phyloP scores from a whole-genome alignment of 495 filamentous ascomycete species.

The Penicillium subrubescens region DNA sequence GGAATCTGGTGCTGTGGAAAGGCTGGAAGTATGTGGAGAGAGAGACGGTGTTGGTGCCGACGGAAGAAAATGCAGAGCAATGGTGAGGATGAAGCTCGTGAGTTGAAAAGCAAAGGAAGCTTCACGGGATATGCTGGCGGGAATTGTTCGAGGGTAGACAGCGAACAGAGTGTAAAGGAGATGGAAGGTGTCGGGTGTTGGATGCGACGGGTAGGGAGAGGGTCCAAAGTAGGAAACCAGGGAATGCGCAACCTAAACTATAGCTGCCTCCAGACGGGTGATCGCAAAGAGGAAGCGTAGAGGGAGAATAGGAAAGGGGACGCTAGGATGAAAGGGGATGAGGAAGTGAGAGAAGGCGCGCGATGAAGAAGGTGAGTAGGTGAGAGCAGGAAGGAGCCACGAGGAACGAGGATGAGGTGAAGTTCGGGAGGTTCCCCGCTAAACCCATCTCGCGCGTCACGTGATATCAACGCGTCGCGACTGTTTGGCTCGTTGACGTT shows the following conservation, averaged over 20 bases:
- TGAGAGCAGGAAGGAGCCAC: conserved; percentile 21
- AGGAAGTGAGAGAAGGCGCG: conserved; percentile 8
- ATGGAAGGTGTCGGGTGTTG: conserved; percentile 17
- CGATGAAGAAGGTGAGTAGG: conserved; percentile 18
- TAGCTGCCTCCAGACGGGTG: conserved; percentile 3
- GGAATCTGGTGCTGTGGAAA: conserved; percentile 48
- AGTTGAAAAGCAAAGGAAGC: conserved; percentile 18
- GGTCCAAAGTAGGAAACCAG: conserved; percentile 25
- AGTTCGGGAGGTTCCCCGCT: conserved; percentile 21
- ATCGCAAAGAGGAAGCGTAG: background rate
- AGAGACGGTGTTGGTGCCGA: conserved; percentile 37
- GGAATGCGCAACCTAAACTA: conserved; percentile 13
- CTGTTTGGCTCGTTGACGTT: conserved; percentile 8
- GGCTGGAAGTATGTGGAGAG: conserved; percentile 41
- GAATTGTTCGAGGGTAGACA: conserved; percentile 16
- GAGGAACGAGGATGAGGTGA: conserved; percentile 31
- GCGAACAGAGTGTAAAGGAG: conserved; percentile 18
- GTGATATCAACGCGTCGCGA: conserved; percentile 16
- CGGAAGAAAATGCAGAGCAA: conserved; percentile 34
- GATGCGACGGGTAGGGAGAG: conserved; percentile 29
- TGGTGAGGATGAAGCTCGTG: conserved; percentile 19
- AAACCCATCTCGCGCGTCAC: conserved; percentile 13
- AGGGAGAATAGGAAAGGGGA: background rate
- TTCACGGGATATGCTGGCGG: conserved; percentile 15
- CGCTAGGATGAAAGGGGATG: conserved; percentile 7